phyloP scores from a whole-genome alignment of 306 rosid genomes.

The Malus domestica region DNA sequence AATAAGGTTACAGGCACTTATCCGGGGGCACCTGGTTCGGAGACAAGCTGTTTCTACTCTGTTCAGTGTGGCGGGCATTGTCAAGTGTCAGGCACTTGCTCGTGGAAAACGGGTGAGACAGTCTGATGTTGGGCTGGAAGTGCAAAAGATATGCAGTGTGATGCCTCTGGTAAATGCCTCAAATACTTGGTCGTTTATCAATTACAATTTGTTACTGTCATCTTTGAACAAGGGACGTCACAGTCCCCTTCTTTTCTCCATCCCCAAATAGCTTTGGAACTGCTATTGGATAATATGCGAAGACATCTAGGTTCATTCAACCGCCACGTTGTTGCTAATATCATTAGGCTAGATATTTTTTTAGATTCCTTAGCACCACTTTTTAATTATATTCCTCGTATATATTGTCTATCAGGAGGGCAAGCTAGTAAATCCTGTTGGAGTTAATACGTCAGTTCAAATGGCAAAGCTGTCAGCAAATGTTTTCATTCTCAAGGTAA shows the following conservation, averaged over 20 bases:
- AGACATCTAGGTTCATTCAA: background rate
- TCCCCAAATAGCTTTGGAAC: background rate
- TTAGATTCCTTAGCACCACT: background rate
- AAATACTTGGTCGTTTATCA: background rate
- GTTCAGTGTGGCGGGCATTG: constrained; percentile 72
- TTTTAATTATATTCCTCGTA: constrained; percentile 16
- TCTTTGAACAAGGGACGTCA: background rate
- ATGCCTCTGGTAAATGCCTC: constrained; percentile 40
- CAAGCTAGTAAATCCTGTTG: constrained; percentile 32
- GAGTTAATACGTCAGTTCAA: constrained; percentile 31
- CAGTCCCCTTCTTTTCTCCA: background rate
- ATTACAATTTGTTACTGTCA: background rate
- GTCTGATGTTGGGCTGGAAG: constrained; percentile 59
- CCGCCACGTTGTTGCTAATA: background rate
- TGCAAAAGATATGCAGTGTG: constrained; percentile 40
- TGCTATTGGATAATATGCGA: background rate
- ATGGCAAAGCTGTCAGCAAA: constrained; percentile 55
- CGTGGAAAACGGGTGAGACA: constrained; percentile 70
- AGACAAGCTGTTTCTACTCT: constrained; percentile 93
- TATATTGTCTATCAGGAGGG: constrained; percentile 45
- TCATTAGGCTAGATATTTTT: background rate
- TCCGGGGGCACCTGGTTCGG: constrained; percentile 97
- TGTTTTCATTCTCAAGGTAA: constrained; percentile 67
- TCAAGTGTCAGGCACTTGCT: constrained; percentile 76
- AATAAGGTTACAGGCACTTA: constrained; percentile 98